Percentiles rank a stretch among this genome's conserved stretches.
These are phyloP conservation scores for Amoeboaphelidium protococcarum DNA, from an alignment of 371 early-diverging fungal genomes.

Conservation along the genomic window DNA sequence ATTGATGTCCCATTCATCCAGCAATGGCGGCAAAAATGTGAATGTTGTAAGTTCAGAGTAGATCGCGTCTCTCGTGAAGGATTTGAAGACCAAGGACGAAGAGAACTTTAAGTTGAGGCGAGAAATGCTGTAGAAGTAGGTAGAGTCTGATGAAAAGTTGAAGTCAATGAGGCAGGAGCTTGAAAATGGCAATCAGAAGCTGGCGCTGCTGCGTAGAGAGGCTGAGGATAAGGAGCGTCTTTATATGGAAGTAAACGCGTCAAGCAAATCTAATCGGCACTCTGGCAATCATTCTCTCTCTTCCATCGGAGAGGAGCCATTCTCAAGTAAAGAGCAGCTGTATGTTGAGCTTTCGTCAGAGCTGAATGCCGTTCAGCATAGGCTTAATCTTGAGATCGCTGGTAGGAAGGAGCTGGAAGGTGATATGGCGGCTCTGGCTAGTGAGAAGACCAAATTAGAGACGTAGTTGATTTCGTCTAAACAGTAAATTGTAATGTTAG, in stretches of 20 bases:
- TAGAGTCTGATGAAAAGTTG: background rate
- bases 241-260: no score
- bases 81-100: background rate
- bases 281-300: background rate
- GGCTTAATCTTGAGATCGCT: background rate
- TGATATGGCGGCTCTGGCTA: background rate
- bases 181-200: no score
- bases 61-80: no score
- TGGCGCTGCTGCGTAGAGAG: no score
- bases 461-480: no score
- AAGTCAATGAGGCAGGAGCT: background rate
- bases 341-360: background rate
- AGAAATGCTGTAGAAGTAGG: background rate
- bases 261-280: no score
- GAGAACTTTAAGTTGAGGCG: background rate
- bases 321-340: background rate
- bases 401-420: background rate
- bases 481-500: background rate
- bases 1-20: background rate
- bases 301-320: background rate
- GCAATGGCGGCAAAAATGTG: no score
- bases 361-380: background rate
- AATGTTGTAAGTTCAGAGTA: no score
- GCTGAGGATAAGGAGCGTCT: no score
- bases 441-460: background rate